Conservation (phyloP, 176 grass and related monocot species). For the Panicum miliaceum region DNA sequence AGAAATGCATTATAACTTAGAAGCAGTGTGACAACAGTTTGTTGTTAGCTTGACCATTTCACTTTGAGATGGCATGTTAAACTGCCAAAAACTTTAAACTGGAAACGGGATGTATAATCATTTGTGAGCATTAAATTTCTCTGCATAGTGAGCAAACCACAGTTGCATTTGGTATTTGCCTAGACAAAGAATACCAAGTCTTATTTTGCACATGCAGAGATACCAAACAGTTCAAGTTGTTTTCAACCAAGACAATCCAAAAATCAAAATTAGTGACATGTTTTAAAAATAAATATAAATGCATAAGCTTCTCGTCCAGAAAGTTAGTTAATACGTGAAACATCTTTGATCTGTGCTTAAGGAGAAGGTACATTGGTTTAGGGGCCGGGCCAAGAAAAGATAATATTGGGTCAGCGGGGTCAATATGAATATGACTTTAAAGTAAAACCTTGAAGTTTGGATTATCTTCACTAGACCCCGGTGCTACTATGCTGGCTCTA, state of each 20-base stretch:
- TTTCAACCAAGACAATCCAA: not conserved
- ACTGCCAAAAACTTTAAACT: not conserved
- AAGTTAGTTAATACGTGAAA: not conserved
- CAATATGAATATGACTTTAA: not conserved
- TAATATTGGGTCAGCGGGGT: not conserved
- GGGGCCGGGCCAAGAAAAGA: not conserved
- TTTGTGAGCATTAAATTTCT: not conserved
- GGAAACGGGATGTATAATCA: not conserved
- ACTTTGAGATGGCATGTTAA: not conserved
- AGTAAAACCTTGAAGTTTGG: not conserved
- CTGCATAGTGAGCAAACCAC: not conserved
- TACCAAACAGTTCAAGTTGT: not conserved
- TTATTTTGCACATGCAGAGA: not conserved
- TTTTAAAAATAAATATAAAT: conserved; percentile 14
- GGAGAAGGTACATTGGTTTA: not conserved
- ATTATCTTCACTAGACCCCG: not conserved
- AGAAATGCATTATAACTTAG: conserved; percentile 26
- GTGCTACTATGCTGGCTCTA: not conserved
- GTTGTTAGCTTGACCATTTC: not conserved
- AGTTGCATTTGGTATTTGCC: not conserved
- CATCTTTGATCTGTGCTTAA: not conserved
- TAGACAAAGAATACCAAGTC: not conserved
- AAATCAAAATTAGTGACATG: not conserved
- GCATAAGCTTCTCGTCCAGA: not conserved
- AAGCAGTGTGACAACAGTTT: not conserved